phyloP scores from a whole-genome alignment of 768 basidiomycete species.

The Antrodiella citrinella region DNA sequence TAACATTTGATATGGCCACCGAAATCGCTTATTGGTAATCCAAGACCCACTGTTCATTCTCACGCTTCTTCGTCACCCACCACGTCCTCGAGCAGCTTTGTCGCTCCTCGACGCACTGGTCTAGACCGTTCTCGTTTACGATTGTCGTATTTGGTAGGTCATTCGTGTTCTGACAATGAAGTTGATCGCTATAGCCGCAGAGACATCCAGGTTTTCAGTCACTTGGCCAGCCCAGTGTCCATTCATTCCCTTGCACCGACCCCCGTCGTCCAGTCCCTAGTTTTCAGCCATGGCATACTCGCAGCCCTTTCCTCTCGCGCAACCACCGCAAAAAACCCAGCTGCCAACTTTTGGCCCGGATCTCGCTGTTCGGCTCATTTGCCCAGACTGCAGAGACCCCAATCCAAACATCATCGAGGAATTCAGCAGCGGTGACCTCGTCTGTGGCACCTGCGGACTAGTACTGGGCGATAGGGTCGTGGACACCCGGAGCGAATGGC shows the following conservation, averaged over 20 bases:
- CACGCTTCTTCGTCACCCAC: slow-evolving; percentile 13
- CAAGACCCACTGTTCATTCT: not conserved
- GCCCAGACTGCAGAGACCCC: slow-evolving; percentile 91
- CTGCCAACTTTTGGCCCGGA: slow-evolving; percentile 70
- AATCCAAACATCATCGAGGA: slow-evolving; percentile 95
- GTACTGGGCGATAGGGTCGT: slow-evolving; percentile 95
- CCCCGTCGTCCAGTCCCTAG: slow-evolving; percentile 13
- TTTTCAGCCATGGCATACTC: slow-evolving; percentile 50
- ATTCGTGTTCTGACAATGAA: not conserved
- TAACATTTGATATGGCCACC: not conserved
- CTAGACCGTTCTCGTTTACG: not conserved
- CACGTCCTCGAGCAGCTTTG: slow-evolving; percentile 8
- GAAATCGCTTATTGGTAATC: not conserved
- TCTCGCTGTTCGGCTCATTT: slow-evolving; percentile 82
- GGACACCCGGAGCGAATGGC: slow-evolving; percentile 97
- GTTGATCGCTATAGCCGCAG: not conserved
- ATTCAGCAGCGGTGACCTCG: slow-evolving; percentile 95
- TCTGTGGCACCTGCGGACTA: slow-evolving; percentile 88
- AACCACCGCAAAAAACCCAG: slow-evolving; percentile 40
- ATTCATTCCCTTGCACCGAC: slow-evolving; percentile 11
- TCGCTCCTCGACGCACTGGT: not conserved
- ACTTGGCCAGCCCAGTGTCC: not conserved
- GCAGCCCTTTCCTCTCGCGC: slow-evolving; percentile 75
- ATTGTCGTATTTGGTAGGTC: not conserved
- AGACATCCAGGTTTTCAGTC: not conserved